Conservation (phyloP, 2,329 filamentous ascomycete genomes). For the Balansia obtecta region DNA sequence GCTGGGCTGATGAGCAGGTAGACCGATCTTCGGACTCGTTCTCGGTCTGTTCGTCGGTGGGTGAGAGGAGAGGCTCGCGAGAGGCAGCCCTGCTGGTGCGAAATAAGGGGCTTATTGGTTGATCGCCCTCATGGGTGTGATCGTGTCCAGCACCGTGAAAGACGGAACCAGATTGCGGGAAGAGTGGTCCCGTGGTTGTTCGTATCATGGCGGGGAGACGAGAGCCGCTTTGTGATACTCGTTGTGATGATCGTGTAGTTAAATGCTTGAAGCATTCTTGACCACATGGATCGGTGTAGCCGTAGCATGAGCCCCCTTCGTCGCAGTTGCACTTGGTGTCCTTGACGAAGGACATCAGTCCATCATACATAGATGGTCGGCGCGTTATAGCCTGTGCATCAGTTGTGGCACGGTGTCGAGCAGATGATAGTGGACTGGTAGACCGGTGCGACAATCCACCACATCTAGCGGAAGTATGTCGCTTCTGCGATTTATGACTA, state of each 20-base stretch:
- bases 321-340: slow-evolving; percentile 53
- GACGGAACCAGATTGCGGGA: slow-evolving; percentile 14
- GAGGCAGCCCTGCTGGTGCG: slow-evolving; percentile 27
- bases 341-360: slow-evolving; percentile 52
- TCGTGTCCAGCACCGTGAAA: slow-evolving; percentile 16
- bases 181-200: slow-evolving; percentile 27
- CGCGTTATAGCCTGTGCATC: slow-evolving; percentile 23
- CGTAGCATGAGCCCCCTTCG: slow-evolving; percentile 46
- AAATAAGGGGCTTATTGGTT: slow-evolving; percentile 20
- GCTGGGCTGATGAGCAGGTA: slow-evolving; percentile 17
- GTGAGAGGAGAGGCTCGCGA: slow-evolving; percentile 22
- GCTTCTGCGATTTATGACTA: slow-evolving; percentile 13
- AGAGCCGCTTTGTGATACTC: slow-evolving; percentile 11
- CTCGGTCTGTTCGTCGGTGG: slow-evolving; percentile 12
- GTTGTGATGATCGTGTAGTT: slow-evolving; percentile 21
- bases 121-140: slow-evolving; percentile 13
- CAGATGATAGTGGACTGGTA: slow-evolving; percentile 11
- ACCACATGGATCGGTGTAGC: slow-evolving; percentile 53
- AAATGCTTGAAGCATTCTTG: slow-evolving; percentile 54
- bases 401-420: slow-evolving; percentile 15
- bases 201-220: slow-evolving; percentile 26
- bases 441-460: slow-evolving; percentile 18
- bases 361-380: slow-evolving; percentile 40
- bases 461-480: slow-evolving; percentile 16
- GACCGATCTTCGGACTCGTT: slow-evolving; percentile 11